Evolutionary conservation across 345 rosid genomes (phyloP).

Genomic region (Combretum micranthum): DNA sequence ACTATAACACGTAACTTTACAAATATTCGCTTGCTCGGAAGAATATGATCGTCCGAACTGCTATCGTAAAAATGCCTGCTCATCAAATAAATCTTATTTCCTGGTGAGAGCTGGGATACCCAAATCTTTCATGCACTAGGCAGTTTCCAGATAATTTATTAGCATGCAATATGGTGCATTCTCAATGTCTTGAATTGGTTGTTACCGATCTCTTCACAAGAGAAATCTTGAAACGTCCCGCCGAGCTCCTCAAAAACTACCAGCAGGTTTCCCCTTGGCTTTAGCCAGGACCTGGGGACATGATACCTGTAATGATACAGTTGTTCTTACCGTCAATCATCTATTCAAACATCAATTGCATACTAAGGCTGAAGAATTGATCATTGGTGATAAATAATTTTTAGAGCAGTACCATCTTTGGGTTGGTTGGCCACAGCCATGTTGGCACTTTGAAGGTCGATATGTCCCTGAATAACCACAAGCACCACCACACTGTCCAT

Average conservation of each 20-base stretch:
- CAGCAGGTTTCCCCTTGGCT: slow-evolving; percentile 58
- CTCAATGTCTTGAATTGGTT: not conserved
- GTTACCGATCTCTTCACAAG: slow-evolving; percentile 51
- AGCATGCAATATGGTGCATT: too few species aligned
- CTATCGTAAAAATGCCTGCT: too few species aligned
- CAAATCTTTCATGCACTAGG: too few species aligned
- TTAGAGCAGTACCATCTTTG: slow-evolving; percentile 56
- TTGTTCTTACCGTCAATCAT: not conserved
- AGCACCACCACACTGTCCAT: slow-evolving; percentile 47
- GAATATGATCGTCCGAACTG: too few species aligned
- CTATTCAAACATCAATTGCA: not conserved
- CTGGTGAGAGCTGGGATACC: too few species aligned
- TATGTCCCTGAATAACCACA: slow-evolving; percentile 72
- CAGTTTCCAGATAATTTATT: too few species aligned
- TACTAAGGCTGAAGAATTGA: not conserved
- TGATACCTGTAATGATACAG: slow-evolving; percentile 52
- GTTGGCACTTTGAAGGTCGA: slow-evolving; percentile 62
- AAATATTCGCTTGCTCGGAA: too few species aligned
- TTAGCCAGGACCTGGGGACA: slow-evolving; percentile 86
- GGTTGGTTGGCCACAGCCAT: slow-evolving; percentile 75
- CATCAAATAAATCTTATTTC: too few species aligned
- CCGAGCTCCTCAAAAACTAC: slow-evolving; percentile 96
- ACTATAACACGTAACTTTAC: too few species aligned
- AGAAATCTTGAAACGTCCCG: slow-evolving; percentile 56
- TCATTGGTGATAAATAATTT: not conserved